These are phyloP conservation scores for Drechslerella stenobrocha DNA, from an alignment of 2,329 filamentous ascomycete genomes.

Conservation along the genomic window DNA sequence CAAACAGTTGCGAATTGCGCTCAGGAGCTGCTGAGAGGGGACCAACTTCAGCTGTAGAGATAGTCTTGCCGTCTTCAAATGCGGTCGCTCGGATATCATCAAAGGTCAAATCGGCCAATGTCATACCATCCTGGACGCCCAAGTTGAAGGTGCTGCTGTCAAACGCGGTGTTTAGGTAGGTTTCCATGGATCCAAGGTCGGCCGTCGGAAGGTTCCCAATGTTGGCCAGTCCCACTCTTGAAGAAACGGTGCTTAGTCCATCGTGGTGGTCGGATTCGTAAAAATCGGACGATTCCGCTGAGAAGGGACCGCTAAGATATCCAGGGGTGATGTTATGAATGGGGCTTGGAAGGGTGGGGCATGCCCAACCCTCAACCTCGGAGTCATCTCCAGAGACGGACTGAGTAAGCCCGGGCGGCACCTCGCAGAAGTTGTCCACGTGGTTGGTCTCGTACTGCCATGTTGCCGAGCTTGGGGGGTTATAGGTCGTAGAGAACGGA, in stretches of 20 bases:
- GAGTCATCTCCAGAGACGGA: constrained; percentile 70
- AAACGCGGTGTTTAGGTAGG: constrained; percentile 42
- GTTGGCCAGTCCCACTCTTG: constrained; percentile 60
- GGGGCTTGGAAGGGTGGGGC: constrained; percentile 56
- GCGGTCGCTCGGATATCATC: constrained; percentile 33
- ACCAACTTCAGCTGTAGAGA: constrained; percentile 39
- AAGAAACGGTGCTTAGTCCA: constrained; percentile 58
- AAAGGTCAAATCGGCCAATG: constrained; percentile 33
- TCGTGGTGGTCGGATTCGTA: constrained; percentile 56
- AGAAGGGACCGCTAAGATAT: constrained; percentile 53
- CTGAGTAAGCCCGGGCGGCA: constrained; percentile 61
- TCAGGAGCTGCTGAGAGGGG: constrained; percentile 22
- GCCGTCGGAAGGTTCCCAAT: constrained; percentile 34
- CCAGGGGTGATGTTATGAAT: constrained; percentile 56
- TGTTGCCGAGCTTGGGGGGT: constrained; percentile 62
- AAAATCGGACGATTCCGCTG: constrained; percentile 55
- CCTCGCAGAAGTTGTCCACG: constrained; percentile 50
- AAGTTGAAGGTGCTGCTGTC: constrained; percentile 42
- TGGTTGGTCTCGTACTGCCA: constrained; percentile 61
- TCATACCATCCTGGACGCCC: constrained; percentile 39
- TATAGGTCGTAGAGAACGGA: constrained; percentile 58
- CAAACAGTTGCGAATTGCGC: constrained; percentile 38
- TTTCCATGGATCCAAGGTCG: constrained; percentile 47
- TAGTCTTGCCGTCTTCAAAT: constrained; percentile 43
- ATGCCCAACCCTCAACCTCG: constrained; percentile 63